phyloP scores from a whole-genome alignment of 2,329 filamentous ascomycete species.

The Ceratocystis albifundus region DNA sequence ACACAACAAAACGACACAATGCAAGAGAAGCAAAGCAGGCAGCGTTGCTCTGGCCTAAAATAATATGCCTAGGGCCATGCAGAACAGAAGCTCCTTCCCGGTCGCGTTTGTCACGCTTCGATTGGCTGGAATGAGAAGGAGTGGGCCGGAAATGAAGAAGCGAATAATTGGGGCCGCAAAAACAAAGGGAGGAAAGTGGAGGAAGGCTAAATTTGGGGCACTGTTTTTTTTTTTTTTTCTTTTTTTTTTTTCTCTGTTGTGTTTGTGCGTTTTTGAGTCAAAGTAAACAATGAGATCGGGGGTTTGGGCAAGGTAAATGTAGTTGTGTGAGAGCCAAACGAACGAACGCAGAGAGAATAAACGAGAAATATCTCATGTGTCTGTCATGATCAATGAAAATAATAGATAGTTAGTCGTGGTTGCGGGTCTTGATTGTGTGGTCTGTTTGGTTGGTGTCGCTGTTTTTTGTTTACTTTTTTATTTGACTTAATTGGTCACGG shows the following conservation, averaged over 20 bases:
- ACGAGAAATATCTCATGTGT: no score
- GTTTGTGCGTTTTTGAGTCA: constrained; percentile 8
- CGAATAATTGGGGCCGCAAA: neutral
- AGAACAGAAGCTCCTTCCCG: neutral
- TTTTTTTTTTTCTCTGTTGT: neutral
- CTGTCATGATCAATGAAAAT: no score
- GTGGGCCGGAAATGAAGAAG: neutral
- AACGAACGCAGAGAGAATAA: no score
- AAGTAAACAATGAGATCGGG: constrained; percentile 1
- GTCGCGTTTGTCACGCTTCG: neutral
- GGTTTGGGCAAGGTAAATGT: neutral
- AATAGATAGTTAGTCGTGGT: no score
- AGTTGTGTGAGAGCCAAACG: no score
- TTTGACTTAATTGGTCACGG: neutral
- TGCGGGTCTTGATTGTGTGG: neutral
- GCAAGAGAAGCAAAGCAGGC: no score
- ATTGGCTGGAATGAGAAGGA: neutral
- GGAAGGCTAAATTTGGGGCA: neutral
- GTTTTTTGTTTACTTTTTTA: neutral
- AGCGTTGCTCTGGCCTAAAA: no score
- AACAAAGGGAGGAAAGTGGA: constrained; percentile 11
- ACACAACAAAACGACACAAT: no score
- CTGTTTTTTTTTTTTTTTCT: neutral
- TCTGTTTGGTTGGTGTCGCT: neutral
- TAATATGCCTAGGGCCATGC: neutral